Conservation (phyloP, 2,329 filamentous ascomycete species). For the Leptographium radiaticola region DNA sequence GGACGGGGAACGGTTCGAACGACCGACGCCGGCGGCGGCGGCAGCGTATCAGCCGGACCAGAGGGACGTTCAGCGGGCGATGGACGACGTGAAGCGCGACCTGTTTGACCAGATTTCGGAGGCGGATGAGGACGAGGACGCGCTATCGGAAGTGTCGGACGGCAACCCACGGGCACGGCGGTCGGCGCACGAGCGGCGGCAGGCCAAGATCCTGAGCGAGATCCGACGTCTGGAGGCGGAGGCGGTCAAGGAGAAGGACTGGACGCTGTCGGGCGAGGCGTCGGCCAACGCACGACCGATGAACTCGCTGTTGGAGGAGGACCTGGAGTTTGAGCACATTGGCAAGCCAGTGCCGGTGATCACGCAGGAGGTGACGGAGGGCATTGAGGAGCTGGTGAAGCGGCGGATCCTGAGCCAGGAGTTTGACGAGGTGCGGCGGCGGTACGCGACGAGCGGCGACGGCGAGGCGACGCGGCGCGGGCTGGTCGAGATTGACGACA, state of each 20-base stretch:
- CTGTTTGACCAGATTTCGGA: slow-evolving; percentile 72
- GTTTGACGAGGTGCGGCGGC: slow-evolving; percentile 81
- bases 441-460: slow-evolving; percentile 53
- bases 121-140: slow-evolving; percentile 26
- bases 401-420: slow-evolving; percentile 77
- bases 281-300: slow-evolving; percentile 67
- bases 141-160: slow-evolving; percentile 49
- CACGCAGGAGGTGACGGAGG: slow-evolving; percentile 79
- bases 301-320: slow-evolving; percentile 88
- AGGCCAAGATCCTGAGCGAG: slow-evolving; percentile 75
- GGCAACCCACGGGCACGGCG: slow-evolving; percentile 59
- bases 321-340: slow-evolving; percentile 88
- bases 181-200: slow-evolving; percentile 76
- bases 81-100: slow-evolving; percentile 71
- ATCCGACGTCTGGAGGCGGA: slow-evolving; percentile 84
- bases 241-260: slow-evolving; percentile 79
- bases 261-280: slow-evolving; percentile 83
- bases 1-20: slow-evolving; percentile 30
- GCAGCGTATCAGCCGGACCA: slow-evolving; percentile 35
- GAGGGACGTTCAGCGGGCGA: slow-evolving; percentile 65
- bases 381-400: slow-evolving; percentile 90
- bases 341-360: slow-evolving; percentile 93
- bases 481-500: slow-evolving; percentile 71
- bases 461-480: slow-evolving; percentile 46
- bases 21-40: slow-evolving; percentile 42